Evolutionary conservation across 345 rosid species (phyloP).

Genomic region (Anacardium occidentale): DNA sequence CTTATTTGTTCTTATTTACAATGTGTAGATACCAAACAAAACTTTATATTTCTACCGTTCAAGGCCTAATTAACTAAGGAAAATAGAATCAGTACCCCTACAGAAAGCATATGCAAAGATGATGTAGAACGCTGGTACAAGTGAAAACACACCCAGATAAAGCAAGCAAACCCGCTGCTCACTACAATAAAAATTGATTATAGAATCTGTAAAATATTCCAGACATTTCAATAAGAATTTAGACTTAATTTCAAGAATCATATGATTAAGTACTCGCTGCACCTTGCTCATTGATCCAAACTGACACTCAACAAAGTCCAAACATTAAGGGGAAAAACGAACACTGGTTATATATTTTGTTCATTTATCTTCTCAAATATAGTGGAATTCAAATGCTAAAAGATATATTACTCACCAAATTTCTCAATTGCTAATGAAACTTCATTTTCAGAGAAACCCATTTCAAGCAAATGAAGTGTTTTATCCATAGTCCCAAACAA

Average conservation of each 20-base stretch:
- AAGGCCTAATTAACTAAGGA: neutral
- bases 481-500: constrained; percentile 81
- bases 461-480: constrained; percentile 75
- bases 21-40: neutral
- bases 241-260: neutral
- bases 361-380: neutral
- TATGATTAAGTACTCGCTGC: neutral
- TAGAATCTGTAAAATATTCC: neutral
- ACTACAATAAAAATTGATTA: neutral
- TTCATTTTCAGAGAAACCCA: constrained; percentile 91
- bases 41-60: neutral
- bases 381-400: constrained; percentile 15
- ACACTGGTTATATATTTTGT: neutral
- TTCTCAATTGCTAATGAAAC: constrained; percentile 82
- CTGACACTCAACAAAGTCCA: neutral
- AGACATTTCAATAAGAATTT: neutral
- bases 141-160: neutral
- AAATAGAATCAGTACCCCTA: neutral
- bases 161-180: neutral
- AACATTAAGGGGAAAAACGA: neutral
- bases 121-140: too few relatives aligned
- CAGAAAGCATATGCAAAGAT: neutral
- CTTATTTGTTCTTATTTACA: neutral
- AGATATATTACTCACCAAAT: constrained; percentile 49
- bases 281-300: neutral